Conservation (phyloP, 2,329 filamentous ascomycete species). For the Phyllosticta capitalensis region DNA sequence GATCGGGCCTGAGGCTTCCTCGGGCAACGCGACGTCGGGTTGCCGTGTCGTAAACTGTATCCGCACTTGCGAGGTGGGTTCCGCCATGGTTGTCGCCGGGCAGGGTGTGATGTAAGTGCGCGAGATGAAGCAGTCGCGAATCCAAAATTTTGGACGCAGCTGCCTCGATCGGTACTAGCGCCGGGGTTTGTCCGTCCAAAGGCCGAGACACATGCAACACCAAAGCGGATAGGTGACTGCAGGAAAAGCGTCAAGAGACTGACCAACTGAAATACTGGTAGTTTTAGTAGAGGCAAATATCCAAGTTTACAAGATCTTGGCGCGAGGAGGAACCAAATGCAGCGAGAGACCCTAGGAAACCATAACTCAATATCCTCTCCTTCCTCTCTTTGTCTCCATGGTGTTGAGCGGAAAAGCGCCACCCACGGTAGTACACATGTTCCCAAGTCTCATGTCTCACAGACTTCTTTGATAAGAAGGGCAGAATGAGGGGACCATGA, state of each 20-base stretch:
- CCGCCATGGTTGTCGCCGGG: constrained; percentile 3
- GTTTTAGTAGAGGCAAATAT: too few relatives aligned
- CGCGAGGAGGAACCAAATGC: too few relatives aligned
- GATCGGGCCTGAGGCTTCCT: constrained; percentile 43
- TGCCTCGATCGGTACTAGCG: constrained; percentile 4
- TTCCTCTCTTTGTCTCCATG: background rate
- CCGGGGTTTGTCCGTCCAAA: constrained; percentile 5
- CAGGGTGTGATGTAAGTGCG: background rate
- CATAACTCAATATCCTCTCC: background rate
- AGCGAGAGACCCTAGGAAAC: background rate
- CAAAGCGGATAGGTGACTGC: too few relatives aligned
- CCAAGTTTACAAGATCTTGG: too few relatives aligned
- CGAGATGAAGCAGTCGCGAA: background rate
- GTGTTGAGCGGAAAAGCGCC: background rate
- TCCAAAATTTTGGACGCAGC: constrained; percentile 11
- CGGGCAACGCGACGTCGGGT: constrained; percentile 43
- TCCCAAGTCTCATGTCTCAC: background rate
- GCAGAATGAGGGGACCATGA: background rate
- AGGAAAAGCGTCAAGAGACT: too few relatives aligned
- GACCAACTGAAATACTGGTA: too few relatives aligned
- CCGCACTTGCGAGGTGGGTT: constrained; percentile 33
- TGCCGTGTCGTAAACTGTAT: constrained; percentile 46
- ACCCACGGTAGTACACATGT: background rate
- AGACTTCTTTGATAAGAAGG: background rate
- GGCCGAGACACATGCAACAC: background rate